phyloP scores from a whole-genome alignment of 1,284 basidiomycete genomes.

The Neolentinus lepideus region DNA sequence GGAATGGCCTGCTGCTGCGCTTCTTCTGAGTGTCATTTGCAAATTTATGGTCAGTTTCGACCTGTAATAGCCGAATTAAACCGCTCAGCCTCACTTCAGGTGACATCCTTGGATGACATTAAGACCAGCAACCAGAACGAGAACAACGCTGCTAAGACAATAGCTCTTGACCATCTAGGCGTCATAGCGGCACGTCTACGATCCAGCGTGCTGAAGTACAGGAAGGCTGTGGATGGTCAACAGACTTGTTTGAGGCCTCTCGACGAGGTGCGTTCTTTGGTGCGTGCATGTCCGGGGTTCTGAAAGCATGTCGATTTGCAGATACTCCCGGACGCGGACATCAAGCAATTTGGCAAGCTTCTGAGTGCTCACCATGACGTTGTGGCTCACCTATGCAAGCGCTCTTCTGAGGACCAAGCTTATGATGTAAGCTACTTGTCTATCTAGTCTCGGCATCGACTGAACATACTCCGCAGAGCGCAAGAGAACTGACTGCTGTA shows the following conservation, averaged over 20 bases:
- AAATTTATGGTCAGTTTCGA: conserved; percentile 68
- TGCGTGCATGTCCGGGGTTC: conserved; percentile 2
- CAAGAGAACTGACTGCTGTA: conserved; percentile 65
- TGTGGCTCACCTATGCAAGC: conserved; percentile 55
- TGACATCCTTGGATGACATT: conserved; percentile 73
- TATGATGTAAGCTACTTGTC: conserved; percentile 49
- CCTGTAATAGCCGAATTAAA: not conserved
- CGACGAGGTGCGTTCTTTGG: conserved; percentile 50
- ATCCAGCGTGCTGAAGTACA: conserved; percentile 47
- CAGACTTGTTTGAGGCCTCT: conserved; percentile 41
- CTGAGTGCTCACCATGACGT: conserved; percentile 57
- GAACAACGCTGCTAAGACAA: conserved; percentile 74
- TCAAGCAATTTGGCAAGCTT: conserved; percentile 49
- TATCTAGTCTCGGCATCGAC: not conserved
- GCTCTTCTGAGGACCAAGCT: conserved; percentile 70
- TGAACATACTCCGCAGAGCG: conserved; percentile 44
- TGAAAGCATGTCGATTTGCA: conserved; percentile 19
- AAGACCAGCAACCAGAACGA: conserved; percentile 62
- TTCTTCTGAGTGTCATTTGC: conserved; percentile 73
- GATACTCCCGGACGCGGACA: conserved; percentile 49
- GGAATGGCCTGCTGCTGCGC: conserved; percentile 91
- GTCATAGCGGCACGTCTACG: conserved; percentile 83
- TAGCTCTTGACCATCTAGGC: conserved; percentile 91
- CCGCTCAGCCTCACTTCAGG: conserved; percentile 30
- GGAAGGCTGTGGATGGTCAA: conserved; percentile 13